These are phyloP conservation scores for Ganoderma boninense DNA, from an alignment of 1,284 basidiomycete species.

Conservation along the genomic window DNA sequence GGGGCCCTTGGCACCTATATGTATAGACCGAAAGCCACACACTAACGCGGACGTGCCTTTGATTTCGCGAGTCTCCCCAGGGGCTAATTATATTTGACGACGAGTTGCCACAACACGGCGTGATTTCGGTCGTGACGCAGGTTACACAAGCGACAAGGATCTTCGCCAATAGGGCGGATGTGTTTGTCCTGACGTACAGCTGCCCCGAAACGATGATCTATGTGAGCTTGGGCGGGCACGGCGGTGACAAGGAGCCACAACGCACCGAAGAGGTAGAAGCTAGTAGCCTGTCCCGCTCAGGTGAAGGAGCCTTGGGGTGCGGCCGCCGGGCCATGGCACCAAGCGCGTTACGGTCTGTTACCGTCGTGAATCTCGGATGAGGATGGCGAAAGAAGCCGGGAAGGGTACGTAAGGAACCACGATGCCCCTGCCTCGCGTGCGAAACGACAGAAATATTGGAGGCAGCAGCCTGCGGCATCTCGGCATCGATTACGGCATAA, in stretches of 20 bases:
- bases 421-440: slow-evolving; percentile 3
- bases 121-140: slow-evolving; percentile 19
- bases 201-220: not conserved
- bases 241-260: not conserved
- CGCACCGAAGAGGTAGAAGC: not conserved
- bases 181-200: not conserved
- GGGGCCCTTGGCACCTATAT: not conserved
- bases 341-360: not conserved
- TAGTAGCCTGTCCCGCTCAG: not conserved
- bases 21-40: not conserved
- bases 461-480: not conserved
- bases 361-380: not conserved
- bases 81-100: slow-evolving; percentile 3
- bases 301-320: not conserved
- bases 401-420: slow-evolving; percentile 1
- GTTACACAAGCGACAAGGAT: not conserved
- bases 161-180: slow-evolving; percentile 2
- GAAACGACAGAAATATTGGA: not conserved
- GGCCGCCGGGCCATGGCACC: not conserved
- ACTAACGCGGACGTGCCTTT: slow-evolving; percentile 4
- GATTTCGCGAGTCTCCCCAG: not conserved
- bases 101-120: slow-evolving; percentile 5
- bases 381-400: not conserved
- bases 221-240: not conserved
- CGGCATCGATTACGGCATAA: not conserved